Percentiles rank a stretch among this genome's conserved stretches.
Conservation (phyloP, 1,139 yeast species). For the Candida sanyaensis region DNA sequence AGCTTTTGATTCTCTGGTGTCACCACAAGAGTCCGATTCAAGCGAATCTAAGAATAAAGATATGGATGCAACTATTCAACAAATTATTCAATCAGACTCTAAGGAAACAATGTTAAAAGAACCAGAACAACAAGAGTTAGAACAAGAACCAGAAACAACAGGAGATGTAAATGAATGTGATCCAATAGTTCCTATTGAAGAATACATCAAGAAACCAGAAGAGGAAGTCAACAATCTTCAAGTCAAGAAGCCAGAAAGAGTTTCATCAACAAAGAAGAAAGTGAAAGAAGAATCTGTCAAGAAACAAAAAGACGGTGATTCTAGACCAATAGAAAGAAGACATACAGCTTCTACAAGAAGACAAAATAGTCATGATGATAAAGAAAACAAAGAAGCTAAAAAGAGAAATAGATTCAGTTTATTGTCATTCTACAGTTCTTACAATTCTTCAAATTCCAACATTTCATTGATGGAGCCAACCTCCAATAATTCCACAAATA, state of each 20-base stretch:
- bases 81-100: conserved; percentile 8
- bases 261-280: neutral
- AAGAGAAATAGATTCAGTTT: conserved; percentile 54
- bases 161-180: conserved; percentile 7
- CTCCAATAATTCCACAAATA: conserved; percentile 13
- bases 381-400: conserved; percentile 35
- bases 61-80: conserved; percentile 5
- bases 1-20: conserved; percentile 21
- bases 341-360: conserved; percentile 10
- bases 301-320: conserved; percentile 2
- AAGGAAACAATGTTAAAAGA: conserved; percentile 8
- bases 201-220: conserved; percentile 13
- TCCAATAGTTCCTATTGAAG: conserved; percentile 16
- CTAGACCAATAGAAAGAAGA: conserved; percentile 10
- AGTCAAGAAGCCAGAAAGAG: neutral
- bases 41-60: neutral
- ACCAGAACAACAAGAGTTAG: neutral
- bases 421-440: conserved; percentile 50
- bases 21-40: conserved; percentile 2
- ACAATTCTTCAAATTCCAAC: conserved; percentile 26
- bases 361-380: conserved; percentile 11
- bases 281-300: neutral
- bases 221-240: neutral
- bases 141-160: conserved; percentile 4
- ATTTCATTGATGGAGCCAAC: conserved; percentile 16